Conservation (phyloP, 23 red algal genomes). For the Chondrus crispus region DNA sequence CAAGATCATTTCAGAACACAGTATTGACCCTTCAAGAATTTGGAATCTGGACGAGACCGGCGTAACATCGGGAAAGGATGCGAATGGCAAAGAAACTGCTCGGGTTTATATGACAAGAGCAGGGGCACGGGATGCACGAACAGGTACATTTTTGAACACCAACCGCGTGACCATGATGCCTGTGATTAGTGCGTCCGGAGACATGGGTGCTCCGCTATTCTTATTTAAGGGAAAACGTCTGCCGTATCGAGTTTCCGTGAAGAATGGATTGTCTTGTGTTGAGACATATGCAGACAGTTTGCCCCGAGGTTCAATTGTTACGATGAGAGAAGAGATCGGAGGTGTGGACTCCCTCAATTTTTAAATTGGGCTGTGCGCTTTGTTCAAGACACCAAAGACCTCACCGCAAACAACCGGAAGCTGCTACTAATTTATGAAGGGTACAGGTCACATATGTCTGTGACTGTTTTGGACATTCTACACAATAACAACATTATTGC, state of each 20-base stretch:
- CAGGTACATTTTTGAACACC: too few species aligned
- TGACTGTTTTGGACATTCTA: background rate
- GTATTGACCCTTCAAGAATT: too few species aligned
- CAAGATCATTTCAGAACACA: too few species aligned
- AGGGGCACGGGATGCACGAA: too few species aligned
- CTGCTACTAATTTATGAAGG: background rate
- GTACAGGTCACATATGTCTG: background rate
- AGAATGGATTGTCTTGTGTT: too few species aligned
- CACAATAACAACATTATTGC: background rate
- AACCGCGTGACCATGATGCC: constrained; percentile 8
- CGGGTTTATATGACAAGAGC: too few species aligned
- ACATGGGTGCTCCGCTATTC: background rate
- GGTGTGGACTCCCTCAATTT: background rate
- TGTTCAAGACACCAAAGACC: background rate
- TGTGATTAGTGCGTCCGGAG: background rate
- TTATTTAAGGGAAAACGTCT: background rate
- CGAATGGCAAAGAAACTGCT: too few species aligned
- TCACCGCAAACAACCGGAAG: background rate
- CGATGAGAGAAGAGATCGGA: background rate
- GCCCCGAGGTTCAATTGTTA: background rate
- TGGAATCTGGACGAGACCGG: too few species aligned
- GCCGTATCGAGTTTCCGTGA: background rate
- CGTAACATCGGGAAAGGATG: too few species aligned
- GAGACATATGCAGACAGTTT: too few species aligned
- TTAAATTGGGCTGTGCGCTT: background rate